Percentiles rank a stretch among this genome's conserved stretches.
Conservation (phyloP, 495 filamentous ascomycete genomes). For the Talaromyces trachyspermus region DNA sequence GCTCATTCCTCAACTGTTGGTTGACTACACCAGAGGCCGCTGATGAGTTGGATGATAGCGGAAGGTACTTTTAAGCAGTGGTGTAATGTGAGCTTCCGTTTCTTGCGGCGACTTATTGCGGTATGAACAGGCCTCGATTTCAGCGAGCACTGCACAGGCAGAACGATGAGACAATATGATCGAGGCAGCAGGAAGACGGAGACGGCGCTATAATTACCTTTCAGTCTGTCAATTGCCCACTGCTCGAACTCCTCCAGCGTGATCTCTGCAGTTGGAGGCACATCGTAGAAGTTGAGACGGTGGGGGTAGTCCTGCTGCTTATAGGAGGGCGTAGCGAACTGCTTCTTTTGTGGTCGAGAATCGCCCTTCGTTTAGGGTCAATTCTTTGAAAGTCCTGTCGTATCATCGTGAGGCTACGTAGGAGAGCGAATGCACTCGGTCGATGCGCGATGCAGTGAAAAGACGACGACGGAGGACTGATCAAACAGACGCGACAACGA, state of each 20-base stretch:
- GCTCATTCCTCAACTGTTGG: slow-evolving; percentile 55
- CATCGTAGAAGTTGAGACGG: slow-evolving; percentile 85
- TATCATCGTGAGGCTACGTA: slow-evolving; percentile 50
- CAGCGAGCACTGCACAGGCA: slow-evolving; percentile 65
- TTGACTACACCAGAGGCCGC: slow-evolving; percentile 41
- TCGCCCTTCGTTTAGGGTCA: slow-evolving; percentile 69
- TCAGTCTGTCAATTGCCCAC: slow-evolving; percentile 94
- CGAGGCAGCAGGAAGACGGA: too few species aligned
- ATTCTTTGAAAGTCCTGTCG: slow-evolving; percentile 65
- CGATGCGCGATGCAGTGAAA: not conserved
- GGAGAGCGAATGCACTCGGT: not conserved
- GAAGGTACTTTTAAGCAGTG: slow-evolving; percentile 81
- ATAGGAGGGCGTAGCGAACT: slow-evolving; percentile 69
- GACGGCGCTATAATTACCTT: slow-evolving; percentile 42
- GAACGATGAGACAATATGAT: not conserved
- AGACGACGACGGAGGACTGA: not conserved
- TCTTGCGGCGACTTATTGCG: slow-evolving; percentile 78
- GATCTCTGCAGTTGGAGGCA: slow-evolving; percentile 86
- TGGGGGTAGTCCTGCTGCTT: slow-evolving; percentile 71
- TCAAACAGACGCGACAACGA: not conserved
- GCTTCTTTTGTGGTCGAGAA: slow-evolving; percentile 74
- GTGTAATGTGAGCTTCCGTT: slow-evolving; percentile 68
- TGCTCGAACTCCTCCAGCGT: slow-evolving; percentile 97
- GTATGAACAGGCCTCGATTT: slow-evolving; percentile 93
- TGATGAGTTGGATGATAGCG: slow-evolving; percentile 69